Base-by-base conservation (phyloP, 345 rosid species). In the Anacardium occidentale region DNA sequence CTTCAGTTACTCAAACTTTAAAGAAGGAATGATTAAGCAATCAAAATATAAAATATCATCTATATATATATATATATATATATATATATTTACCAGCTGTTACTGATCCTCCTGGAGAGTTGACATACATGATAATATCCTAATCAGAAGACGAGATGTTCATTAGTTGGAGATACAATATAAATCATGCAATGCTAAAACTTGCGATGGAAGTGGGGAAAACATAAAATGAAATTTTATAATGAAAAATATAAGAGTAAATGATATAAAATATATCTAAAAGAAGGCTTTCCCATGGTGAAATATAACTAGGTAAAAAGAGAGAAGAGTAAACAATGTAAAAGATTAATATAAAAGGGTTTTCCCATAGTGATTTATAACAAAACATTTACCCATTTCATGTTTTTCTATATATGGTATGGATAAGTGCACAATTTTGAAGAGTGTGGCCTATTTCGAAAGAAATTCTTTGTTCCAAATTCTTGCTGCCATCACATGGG, bases 91-190 rank as follows among this genome's bases (percentile, higher is more conserved):
- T 76, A 82, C 85, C 85, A 32, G 85, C 85, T 29, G 85, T 83
- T 65, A 82, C 83, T 57, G 81, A 79, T 72, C 83, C 83, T 62
- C 85, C 85, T 3, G 83, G 85, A 68, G 83, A 83, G 70, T 83
- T 83, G 52, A 83, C 76, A 72, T 83, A 79, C 83, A 83, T 83
- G 63, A 77, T 75, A 69, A 83, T 83, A 51, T 83, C 85, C 85
- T 83, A 71, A 13, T 68, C 21, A 56, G 24, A 62, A 37, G 55
- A 53, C 24, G 52, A 63, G 60, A 26, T 13, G 37, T 32, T 0
- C 32, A 17, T 71, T 50, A 14, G n/a, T n/a, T 32, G 66, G 60
- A 58, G 59, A 29, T 51, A 29, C 40, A 70, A 22, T 37, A 25
- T 15, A 20, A 20, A 4, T 3, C 1, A 70, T 57, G 20, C 26